These are phyloP conservation scores for Hammondia hammondi DNA, from an alignment of 169 alveolate species.

Conservation along the genomic window DNA sequence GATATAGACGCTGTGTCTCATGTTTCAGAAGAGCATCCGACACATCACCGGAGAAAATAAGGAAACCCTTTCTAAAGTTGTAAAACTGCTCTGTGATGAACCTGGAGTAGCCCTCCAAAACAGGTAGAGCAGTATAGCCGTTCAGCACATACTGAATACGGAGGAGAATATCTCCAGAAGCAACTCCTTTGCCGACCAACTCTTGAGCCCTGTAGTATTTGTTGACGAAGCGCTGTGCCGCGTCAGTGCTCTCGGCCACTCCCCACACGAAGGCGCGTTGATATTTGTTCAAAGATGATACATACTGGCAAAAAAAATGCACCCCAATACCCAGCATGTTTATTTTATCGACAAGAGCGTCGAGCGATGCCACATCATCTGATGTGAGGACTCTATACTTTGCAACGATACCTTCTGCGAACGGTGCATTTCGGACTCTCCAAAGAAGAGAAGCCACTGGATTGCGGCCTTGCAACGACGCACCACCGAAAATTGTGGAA, in stretches of 20 bases:
- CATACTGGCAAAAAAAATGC: background rate
- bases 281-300: background rate
- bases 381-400: background rate
- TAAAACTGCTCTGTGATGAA: background rate
- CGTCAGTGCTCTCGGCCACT: slow-evolving; percentile 3
- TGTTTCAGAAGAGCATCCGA: background rate
- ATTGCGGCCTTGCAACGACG: background rate
- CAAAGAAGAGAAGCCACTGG: background rate
- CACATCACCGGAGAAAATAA: background rate
- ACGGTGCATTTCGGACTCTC: background rate
- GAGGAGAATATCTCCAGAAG: background rate
- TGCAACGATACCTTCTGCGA: background rate
- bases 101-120: background rate
- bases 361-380: background rate
- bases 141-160: slow-evolving; percentile 4
- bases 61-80: background rate
- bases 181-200: background rate
- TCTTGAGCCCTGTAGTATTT: background rate
- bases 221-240: background rate
- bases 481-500: background rate
- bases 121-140: background rate
- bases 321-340: background rate
- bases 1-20: background rate
- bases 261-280: slow-evolving; percentile 19
- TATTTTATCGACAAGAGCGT: background rate